These are phyloP conservation scores for Eimeria sp. DNA, from an alignment of 169 alveolate species.

Conservation along the genomic window DNA sequence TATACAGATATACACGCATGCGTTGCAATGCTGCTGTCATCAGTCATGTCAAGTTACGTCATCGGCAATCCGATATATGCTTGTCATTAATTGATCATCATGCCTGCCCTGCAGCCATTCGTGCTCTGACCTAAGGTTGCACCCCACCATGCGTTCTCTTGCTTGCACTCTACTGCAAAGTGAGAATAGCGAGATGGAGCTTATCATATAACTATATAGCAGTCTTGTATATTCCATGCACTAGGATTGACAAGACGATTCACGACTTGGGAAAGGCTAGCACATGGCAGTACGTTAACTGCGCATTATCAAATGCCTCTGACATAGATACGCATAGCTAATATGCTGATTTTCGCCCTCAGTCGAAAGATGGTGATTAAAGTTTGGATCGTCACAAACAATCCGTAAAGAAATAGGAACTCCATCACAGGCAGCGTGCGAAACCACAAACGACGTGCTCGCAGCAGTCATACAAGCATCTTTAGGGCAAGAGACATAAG, in stretches of 20 bases:
- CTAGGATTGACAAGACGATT: constrained; percentile 4
- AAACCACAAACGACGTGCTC: background rate
- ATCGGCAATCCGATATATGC: constrained; percentile 45
- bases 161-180: constrained; percentile 37
- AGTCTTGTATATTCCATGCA: constrained; percentile 44
- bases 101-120: constrained; percentile 3
- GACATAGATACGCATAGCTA: background rate
- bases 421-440: constrained; percentile 3
- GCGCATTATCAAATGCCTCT: background rate
- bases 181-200: constrained; percentile 61
- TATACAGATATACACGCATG: background rate
- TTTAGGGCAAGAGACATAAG: background rate
- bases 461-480: background rate
- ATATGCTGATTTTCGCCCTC: background rate
- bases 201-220: background rate
- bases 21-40: background rate
- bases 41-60: constrained; percentile 33
- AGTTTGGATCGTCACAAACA: background rate
- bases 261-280: background rate
- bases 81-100: constrained; percentile 30
- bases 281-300: constrained; percentile 61
- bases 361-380: constrained; percentile 68
- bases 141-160: constrained; percentile 64
- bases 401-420: background rate
- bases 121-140: background rate